These are phyloP conservation scores for Amniculicola lignicola DNA, from an alignment of 495 filamentous ascomycete species.

Conservation along the genomic window DNA sequence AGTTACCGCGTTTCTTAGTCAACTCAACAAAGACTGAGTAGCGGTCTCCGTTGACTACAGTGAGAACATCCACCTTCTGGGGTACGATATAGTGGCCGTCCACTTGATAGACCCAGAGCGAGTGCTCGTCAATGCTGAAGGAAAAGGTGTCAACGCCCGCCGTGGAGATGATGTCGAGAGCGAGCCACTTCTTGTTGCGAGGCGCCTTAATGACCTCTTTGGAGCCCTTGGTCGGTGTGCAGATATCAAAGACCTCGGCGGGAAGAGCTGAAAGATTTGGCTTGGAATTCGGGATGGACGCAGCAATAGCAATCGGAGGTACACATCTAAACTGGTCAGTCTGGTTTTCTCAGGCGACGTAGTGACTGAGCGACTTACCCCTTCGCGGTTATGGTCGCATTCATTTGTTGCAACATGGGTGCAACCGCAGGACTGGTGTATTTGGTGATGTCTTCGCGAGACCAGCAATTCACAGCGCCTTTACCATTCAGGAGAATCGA, in stretches of 20 bases:
- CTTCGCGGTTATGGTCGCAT: conserved; percentile 48
- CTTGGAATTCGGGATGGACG: neutral
- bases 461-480: conserved; percentile 50
- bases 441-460: conserved; percentile 38
- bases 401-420: conserved; percentile 35
- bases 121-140: conserved; percentile 49
- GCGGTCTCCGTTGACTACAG: conserved; percentile 45
- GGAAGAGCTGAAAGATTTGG: conserved; percentile 12
- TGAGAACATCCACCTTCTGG: conserved; percentile 41
- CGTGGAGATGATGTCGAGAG: conserved; percentile 50
- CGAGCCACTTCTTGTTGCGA: conserved; percentile 41
- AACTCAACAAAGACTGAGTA: conserved; percentile 45
- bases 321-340: conserved; percentile 7
- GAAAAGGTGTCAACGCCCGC: conserved; percentile 40
- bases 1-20: conserved; percentile 37
- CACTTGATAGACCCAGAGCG: conserved; percentile 48
- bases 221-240: conserved; percentile 44
- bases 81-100: conserved; percentile 49
- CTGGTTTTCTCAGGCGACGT: neutral
- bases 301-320: neutral
- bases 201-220: conserved; percentile 40
- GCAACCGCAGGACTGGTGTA: conserved; percentile 38
- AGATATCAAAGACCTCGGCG: conserved; percentile 29
- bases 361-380: conserved; percentile 40
- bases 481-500: conserved; percentile 54